A percentile compares a stretch with the other conserved stretches of the same genome.
phyloP scores from a whole-genome alignment of 2,329 filamentous ascomycete genomes.

The Diaporthe australafricana region DNA sequence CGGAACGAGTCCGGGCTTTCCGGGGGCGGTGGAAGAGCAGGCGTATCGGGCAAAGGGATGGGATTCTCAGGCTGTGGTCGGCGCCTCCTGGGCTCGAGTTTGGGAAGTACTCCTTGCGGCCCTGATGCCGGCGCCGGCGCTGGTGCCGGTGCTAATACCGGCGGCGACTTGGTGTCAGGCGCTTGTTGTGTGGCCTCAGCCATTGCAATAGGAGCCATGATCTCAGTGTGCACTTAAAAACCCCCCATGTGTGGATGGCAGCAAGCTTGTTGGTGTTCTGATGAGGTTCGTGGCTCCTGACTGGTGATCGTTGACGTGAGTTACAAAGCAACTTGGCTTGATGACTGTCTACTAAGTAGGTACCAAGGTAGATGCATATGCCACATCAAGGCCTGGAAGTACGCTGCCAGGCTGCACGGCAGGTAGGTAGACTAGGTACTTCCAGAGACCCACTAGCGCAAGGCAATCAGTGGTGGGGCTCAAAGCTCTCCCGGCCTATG shows the following conservation, averaged over 20 bases:
- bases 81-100: constrained; percentile 73
- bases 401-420: too few relatives aligned
- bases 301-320: not conserved
- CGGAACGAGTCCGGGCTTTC: constrained; percentile 70
- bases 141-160: constrained; percentile 34
- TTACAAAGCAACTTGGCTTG: constrained; percentile 8
- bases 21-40: constrained; percentile 76
- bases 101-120: constrained; percentile 64
- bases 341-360: not conserved
- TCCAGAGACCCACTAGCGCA: constrained; percentile 9
- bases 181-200: not conserved
- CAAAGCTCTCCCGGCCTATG: constrained; percentile 31
- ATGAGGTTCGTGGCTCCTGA: not conserved
- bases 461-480: constrained; percentile 26
- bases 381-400: not conserved
- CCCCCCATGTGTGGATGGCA: not conserved
- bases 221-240: not conserved
- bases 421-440: too few relatives aligned
- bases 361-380: constrained; percentile 3
- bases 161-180: not conserved
- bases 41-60: constrained; percentile 79
- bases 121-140: constrained; percentile 9
- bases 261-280: constrained; percentile 4
- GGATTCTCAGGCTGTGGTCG: constrained; percentile 63
- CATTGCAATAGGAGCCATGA: not conserved